A percentile compares a stretch with the other conserved stretches of the same genome.
Conservation (phyloP, 371 early-diverging fungal genomes). For the Fennellomyces sp. region DNA sequence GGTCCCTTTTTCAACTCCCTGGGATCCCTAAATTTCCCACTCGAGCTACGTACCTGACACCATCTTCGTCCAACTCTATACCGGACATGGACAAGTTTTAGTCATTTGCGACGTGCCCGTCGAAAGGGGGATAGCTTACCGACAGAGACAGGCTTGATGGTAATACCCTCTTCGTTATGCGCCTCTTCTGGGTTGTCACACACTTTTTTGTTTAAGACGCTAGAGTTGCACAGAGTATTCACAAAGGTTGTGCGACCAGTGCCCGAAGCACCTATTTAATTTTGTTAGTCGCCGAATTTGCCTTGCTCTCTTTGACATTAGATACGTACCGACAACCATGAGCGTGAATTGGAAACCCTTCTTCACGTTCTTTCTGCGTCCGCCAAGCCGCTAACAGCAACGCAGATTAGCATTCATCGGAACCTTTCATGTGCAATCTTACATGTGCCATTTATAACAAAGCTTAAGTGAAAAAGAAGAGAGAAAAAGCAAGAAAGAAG, state of each 20-base stretch:
- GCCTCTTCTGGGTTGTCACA: constrained; percentile 85
- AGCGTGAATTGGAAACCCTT: constrained; percentile 95
- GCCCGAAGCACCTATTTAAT: constrained; percentile 79
- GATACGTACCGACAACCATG: constrained; percentile 88
- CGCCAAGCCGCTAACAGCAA: constrained; percentile 49
- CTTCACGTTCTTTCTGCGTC: constrained; percentile 93
- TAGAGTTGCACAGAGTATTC: constrained; percentile 93
- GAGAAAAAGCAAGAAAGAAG: constrained; percentile 7
- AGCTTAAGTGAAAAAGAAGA: constrained; percentile 4
- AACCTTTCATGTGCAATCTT: too few species aligned
- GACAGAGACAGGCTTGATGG: constrained; percentile 81
- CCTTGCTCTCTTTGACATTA: background rate
- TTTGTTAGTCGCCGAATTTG: background rate
- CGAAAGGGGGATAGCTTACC: too few species aligned
- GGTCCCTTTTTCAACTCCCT: background rate
- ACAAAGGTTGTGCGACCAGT: constrained; percentile 98
- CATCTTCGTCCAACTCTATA: constrained; percentile 94
- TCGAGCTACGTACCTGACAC: constrained; percentile 60
- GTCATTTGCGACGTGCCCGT: background rate
- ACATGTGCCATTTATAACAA: constrained; percentile 9
- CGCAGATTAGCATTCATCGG: too few species aligned
- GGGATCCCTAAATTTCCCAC: background rate
- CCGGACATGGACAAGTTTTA: background rate
- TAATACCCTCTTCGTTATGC: constrained; percentile 90
- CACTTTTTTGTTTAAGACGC: constrained; percentile 71